Base-by-base conservation (phyloP, 169 alveolate genomes). In the Eimeria maxima region DNA sequence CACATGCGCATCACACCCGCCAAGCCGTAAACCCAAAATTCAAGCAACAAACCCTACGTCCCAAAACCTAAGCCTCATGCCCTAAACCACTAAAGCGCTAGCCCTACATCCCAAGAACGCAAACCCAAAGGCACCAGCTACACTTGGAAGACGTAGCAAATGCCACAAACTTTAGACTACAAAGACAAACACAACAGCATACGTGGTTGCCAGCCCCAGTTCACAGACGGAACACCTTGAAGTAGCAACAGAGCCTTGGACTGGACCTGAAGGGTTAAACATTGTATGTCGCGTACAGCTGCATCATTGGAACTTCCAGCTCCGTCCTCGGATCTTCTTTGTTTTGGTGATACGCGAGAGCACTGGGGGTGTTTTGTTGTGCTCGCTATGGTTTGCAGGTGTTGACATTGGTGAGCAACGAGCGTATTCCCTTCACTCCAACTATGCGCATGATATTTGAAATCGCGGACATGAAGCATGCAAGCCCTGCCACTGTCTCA, bases 401-500 rank as follows among this genome's bases (percentile, higher is more conserved):
- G 86, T 97, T 98, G 47, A 98, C 99, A 3, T 96, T 98, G 60
- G 99, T 99, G 22, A 98, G 98, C 98, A 98, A 98, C 94, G 99
- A 99, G 81, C 97, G 99, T 87, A 98, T 99, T 91, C 98, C 99
- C 50, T 98, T 99, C 99, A 98, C 99, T 89, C 99, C 98, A 96
- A 98, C 91, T 18, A 97, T 98, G 97, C 97, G 98, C 93, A 98
- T 99, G 95, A 99, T 98, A 42, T 98, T 98, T 97, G 99, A 99
- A 97, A 99, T 98, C 22, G 98, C 98, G 95, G 97, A 98, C 95
- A 97, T 98, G 93, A 97, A 98, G 90, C 98, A 98, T 94, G 99
- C 99, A 63, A 98, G 99, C 42, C 99, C 99, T 16, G 99, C 99
- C 27, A 99, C 99, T 14, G 99, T 99, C 7, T 97, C 99, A 27